phyloP scores from a whole-genome alignment of 2,329 filamentous ascomycete genomes.

The Didymella segeticola region DNA sequence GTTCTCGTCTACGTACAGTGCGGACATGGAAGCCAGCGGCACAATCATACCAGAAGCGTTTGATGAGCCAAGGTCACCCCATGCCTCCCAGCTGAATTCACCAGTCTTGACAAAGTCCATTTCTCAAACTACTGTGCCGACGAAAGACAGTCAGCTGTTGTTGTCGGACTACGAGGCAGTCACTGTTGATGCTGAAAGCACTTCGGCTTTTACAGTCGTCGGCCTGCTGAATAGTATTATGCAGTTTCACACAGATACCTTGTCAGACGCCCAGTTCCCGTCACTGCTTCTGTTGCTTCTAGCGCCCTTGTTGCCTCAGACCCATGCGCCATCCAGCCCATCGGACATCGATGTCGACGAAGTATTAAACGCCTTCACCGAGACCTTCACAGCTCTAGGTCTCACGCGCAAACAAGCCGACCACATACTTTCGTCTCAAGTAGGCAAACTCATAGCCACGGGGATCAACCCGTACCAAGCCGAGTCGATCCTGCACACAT shows the following conservation, averaged over 20 bases:
- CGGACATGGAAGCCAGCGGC: conserved; percentile 51
- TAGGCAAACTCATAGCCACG: conserved; percentile 50
- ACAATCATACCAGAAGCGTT: conserved; percentile 49
- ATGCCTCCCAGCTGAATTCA: conserved; percentile 24
- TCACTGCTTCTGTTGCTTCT: conserved; percentile 56
- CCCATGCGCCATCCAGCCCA: conserved; percentile 41
- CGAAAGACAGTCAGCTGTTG: conserved; percentile 38
- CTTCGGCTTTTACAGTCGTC: conserved; percentile 50
- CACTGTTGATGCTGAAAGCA: conserved; percentile 42
- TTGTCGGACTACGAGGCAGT: conserved; percentile 48
- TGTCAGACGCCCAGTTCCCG: conserved; percentile 56
- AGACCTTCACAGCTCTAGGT: conserved; percentile 48
- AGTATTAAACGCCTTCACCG: conserved; percentile 49
- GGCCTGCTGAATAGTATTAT: conserved; percentile 53
- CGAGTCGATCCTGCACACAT: conserved; percentile 62
- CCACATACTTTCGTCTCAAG: conserved; percentile 49
- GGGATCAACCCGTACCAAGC: conserved; percentile 59
- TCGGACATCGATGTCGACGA: conserved; percentile 38
- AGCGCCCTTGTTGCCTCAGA: conserved; percentile 54
- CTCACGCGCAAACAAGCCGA: conserved; percentile 49
- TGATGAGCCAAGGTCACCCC: conserved; percentile 37
- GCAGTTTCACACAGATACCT: conserved; percentile 49
- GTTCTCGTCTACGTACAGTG: conserved; percentile 32
- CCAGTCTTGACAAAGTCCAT: conserved; percentile 33
- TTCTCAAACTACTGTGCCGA: conserved; percentile 33